Percentiles rank a stretch among this genome's conserved stretches.
Conservation (phyloP, 257 asterid genomes). For the Solanum chaucha region DNA sequence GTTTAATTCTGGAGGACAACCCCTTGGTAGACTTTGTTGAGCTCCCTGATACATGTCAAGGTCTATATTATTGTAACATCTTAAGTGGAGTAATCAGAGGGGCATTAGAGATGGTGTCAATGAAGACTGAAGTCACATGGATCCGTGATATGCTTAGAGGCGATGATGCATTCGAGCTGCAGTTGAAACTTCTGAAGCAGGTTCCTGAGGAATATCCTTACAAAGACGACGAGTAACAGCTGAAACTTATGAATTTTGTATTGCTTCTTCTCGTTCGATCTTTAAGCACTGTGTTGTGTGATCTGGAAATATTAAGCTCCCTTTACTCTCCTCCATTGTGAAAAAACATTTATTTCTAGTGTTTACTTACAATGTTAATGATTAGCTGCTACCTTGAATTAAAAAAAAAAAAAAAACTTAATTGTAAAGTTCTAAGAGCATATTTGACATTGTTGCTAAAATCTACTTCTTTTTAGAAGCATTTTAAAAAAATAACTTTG, state of each 20-base stretch:
- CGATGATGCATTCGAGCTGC: slow-evolving; percentile 90
- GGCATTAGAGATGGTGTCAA: slow-evolving; percentile 86
- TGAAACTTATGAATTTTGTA: background rate
- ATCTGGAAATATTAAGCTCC: background rate
- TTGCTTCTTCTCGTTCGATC: background rate
- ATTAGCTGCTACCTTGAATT: background rate
- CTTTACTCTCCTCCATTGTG: background rate
- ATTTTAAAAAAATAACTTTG: too few species aligned
- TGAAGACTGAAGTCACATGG: slow-evolving; percentile 98
- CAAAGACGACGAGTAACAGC: slow-evolving; percentile 79
- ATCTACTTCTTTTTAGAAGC: too few species aligned
- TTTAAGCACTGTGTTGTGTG: background rate
- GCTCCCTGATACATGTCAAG: slow-evolving; percentile 97
- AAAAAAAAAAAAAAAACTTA: too few species aligned
- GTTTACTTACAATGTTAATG: background rate
- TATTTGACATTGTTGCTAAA: too few species aligned
- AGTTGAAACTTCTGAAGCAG: slow-evolving; percentile 87
- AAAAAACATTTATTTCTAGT: background rate
- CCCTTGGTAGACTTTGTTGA: slow-evolving; percentile 96
- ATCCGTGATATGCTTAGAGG: slow-evolving; percentile 95
- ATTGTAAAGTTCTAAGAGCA: too few species aligned
- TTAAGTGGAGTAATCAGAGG: slow-evolving; percentile 92
- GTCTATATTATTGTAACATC: slow-evolving; percentile 86
- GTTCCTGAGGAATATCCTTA: slow-evolving; percentile 98
- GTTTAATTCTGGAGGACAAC: slow-evolving; percentile 86